These are phyloP conservation scores for Kalmusia sp. DNA, from an alignment of 2,329 filamentous ascomycete genomes.

Conservation along the genomic window DNA sequence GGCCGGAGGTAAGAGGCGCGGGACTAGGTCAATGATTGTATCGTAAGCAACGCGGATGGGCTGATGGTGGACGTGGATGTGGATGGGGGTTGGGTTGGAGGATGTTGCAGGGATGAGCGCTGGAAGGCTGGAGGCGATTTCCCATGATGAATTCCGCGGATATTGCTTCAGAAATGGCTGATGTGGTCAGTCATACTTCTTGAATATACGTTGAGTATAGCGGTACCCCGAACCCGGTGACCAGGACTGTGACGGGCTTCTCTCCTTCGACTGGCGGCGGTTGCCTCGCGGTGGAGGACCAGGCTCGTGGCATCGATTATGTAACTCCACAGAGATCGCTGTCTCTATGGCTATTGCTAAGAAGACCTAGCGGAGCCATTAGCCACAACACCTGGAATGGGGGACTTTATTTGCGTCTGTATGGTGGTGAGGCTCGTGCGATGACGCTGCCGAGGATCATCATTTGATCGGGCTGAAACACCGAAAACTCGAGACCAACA, in stretches of 20 bases:
- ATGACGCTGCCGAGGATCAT: background rate
- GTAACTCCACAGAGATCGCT: slow-evolving; percentile 4
- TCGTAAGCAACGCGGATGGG: slow-evolving; percentile 46
- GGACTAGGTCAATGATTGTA: slow-evolving; percentile 32
- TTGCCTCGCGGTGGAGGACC: slow-evolving; percentile 34
- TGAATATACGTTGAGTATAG: background rate
- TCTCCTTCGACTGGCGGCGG: slow-evolving; percentile 36
- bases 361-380: background rate
- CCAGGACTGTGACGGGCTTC: slow-evolving; percentile 43
- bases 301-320: slow-evolving; percentile 23
- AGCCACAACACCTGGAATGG: background rate
- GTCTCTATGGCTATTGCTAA: background rate
- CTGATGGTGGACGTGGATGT: slow-evolving; percentile 41
- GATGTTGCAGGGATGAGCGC: slow-evolving; percentile 37
- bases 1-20: slow-evolving; percentile 33
- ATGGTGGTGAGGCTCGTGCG: background rate
- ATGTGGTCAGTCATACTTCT: slow-evolving; percentile 14
- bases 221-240: slow-evolving; percentile 46
- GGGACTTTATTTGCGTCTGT: too few species aligned
- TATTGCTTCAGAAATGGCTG: slow-evolving; percentile 42
- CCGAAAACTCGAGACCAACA: background rate
- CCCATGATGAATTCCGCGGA: slow-evolving; percentile 47
- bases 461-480: background rate
- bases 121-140: slow-evolving; percentile 45
- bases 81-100: slow-evolving; percentile 37